Percentiles rank a stretch among this genome's conserved stretches.
Evolutionary conservation across 345 rosid genomes (phyloP).

Genomic region (Pugionium dolabratum): DNA sequence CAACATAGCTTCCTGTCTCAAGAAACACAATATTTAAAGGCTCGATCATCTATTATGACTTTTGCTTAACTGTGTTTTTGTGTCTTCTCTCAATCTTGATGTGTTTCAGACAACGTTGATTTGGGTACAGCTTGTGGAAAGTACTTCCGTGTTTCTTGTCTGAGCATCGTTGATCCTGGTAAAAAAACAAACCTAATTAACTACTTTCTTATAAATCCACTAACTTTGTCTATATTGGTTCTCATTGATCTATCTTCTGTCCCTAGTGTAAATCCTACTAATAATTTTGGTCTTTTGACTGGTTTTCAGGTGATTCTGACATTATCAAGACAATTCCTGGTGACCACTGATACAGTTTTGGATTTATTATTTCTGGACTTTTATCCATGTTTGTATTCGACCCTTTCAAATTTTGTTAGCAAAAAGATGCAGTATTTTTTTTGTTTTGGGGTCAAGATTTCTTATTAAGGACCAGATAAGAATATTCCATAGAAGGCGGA

Average conservation of each 20-base stretch:
- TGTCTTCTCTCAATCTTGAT: not conserved
- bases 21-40: not conserved
- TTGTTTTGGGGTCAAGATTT: not conserved
- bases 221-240: not conserved
- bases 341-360: conserved; percentile 47
- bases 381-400: conserved; percentile 16
- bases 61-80: conserved; percentile 16
- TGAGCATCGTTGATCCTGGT: conserved; percentile 72
- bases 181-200: not conserved
- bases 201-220: not conserved
- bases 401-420: conserved; percentile 12
- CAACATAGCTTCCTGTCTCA: not conserved
- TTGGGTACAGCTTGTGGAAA: conserved; percentile 38
- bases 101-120: conserved; percentile 60
- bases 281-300: not conserved
- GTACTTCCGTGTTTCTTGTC: conserved; percentile 66
- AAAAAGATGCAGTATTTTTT: not conserved
- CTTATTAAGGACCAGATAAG: not conserved
- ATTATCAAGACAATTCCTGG: conserved; percentile 72
- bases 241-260: not conserved
- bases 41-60: not conserved
- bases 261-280: not conserved
- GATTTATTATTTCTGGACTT: not conserved
- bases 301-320: conserved; percentile 65
- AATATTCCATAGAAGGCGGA: not conserved